phyloP scores from a whole-genome alignment of 495 filamentous ascomycete genomes.

The Penicillium longicatenatum region DNA sequence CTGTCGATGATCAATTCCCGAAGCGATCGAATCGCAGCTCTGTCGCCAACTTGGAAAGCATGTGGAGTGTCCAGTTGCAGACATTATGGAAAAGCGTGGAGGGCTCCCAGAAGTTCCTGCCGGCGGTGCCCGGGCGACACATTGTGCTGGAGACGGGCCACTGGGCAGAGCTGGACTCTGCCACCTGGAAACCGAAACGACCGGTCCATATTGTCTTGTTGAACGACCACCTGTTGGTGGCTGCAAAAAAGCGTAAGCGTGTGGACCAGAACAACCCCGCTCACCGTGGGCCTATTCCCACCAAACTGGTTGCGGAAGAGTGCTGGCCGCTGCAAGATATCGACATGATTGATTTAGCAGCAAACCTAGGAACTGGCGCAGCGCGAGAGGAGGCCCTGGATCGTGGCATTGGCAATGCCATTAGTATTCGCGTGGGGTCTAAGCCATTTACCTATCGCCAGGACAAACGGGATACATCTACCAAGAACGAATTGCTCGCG shows the following conservation, averaged over 20 bases:
- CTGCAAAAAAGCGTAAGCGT: slow-evolving; percentile 87
- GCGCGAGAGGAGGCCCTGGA: slow-evolving; percentile 57
- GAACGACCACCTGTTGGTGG: slow-evolving; percentile 92
- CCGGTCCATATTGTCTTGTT: slow-evolving; percentile 87
- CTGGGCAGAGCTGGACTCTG: slow-evolving; percentile 96
- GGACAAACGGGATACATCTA: slow-evolving; percentile 68
- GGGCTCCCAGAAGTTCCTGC: slow-evolving; percentile 94
- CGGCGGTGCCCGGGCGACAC: slow-evolving; percentile 86
- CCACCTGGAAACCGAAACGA: slow-evolving; percentile 87
- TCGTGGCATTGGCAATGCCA: slow-evolving; percentile 77
- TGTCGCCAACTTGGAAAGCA: slow-evolving; percentile 90
- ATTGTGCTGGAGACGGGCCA: slow-evolving; percentile 84
- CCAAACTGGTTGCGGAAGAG: slow-evolving; percentile 85
- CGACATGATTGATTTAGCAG: slow-evolving; percentile 83
- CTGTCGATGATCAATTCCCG: slow-evolving; percentile 49
- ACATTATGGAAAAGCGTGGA: slow-evolving; percentile 93
- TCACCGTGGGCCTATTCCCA: slow-evolving; percentile 61
- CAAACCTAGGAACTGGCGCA: slow-evolving; percentile 59
- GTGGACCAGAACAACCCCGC: slow-evolving; percentile 62
- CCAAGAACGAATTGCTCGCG: slow-evolving; percentile 78
- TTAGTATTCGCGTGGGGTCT: slow-evolving; percentile 85
- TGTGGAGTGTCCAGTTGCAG: slow-evolving; percentile 84
- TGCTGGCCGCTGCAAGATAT: slow-evolving; percentile 96
- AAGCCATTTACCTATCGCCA: slow-evolving; percentile 93
- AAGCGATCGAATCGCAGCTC: slow-evolving; percentile 55